Conservation (phyloP, 306 rosid species). For the Bauhinia variegata region DNA sequence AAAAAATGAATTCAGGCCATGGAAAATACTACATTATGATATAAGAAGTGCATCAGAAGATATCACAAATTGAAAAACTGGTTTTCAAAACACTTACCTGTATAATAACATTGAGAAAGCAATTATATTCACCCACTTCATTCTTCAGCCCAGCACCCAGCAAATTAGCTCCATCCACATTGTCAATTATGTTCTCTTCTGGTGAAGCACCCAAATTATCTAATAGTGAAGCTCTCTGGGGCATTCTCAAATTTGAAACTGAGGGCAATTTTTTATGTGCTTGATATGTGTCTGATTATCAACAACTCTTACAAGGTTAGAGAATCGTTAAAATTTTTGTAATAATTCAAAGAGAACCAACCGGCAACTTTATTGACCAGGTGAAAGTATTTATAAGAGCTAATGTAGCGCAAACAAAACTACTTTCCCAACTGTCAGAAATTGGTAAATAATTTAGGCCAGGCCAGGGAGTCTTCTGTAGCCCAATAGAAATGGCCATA, state of each 20-base stretch:
- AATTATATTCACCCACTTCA: slow-evolving; percentile 99
- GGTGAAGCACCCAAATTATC: slow-evolving; percentile 45
- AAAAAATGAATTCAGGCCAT: slow-evolving; percentile 38
- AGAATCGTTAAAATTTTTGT: too few relatives aligned
- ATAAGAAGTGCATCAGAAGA: slow-evolving; percentile 13
- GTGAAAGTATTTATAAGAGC: slow-evolving; percentile 4
- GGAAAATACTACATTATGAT: slow-evolving; percentile 20
- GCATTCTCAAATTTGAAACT: slow-evolving; percentile 53
- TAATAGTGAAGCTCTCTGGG: slow-evolving; percentile 47
- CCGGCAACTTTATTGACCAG: slow-evolving; percentile 13
- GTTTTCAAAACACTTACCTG: slow-evolving; percentile 58
- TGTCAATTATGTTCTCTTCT: slow-evolving; percentile 44
- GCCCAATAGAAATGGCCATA: too few relatives aligned
- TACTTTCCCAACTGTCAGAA: slow-evolving; percentile 23
- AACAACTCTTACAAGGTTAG: slow-evolving; percentile 42
- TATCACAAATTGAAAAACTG: slow-evolving; percentile 26
- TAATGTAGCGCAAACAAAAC: slow-evolving; percentile 26
- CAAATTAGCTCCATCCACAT: slow-evolving; percentile 47
- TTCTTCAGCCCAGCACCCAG: slow-evolving; percentile 89
- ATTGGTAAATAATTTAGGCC: too few relatives aligned
- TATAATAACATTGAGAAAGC: slow-evolving; percentile 97
- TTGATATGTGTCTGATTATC: slow-evolving; percentile 72
- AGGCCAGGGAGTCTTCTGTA: too few relatives aligned
- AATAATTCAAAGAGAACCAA: slow-evolving; percentile 25
- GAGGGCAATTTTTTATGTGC: slow-evolving; percentile 54